phyloP scores from a whole-genome alignment of 352 stramenopile genomes.

The Lagenidium giganteum region DNA sequence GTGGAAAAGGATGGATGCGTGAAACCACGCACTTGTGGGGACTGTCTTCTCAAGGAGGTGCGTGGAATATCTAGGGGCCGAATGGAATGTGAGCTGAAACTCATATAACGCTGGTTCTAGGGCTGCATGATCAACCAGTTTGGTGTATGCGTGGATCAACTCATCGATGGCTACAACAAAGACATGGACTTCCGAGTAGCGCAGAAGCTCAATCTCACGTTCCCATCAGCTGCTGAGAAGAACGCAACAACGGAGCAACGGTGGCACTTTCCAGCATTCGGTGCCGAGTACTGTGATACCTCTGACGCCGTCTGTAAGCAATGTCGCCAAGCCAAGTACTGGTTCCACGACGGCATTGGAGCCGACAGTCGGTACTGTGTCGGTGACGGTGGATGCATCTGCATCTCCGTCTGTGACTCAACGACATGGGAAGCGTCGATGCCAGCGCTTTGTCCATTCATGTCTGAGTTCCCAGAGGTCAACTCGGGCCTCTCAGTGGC shows the following conservation, averaged over 20 bases:
- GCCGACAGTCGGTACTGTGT: slow-evolving; percentile 13
- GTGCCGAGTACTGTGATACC: slow-evolving; percentile 1
- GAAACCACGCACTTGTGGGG: slow-evolving; percentile 5
- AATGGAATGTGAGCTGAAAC: too few relatives aligned
- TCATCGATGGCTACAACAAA: slow-evolving; percentile 7
- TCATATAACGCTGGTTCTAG: too few relatives aligned
- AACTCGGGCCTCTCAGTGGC: too few relatives aligned
- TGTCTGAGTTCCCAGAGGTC: too few relatives aligned
- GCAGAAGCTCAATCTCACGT: too few relatives aligned
- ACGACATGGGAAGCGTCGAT: background rate
- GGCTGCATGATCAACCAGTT: slow-evolving; percentile 20
- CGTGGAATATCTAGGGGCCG: too few relatives aligned
- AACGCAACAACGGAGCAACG: background rate
- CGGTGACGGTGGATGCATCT: slow-evolving; percentile 8
- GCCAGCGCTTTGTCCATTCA: too few relatives aligned
- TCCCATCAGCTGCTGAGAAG: too few relatives aligned
- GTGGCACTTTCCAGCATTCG: slow-evolving; percentile 4
- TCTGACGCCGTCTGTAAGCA: slow-evolving; percentile 4
- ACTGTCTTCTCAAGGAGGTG: slow-evolving; percentile 11
- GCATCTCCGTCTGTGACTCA: slow-evolving; percentile 9
- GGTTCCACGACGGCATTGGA: background rate
- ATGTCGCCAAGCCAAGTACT: slow-evolving; percentile 6
- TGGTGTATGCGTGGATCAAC: slow-evolving; percentile 12
- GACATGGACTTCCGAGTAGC: slow-evolving; percentile 18
- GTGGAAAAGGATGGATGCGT: slow-evolving; percentile 10